phyloP scores from a whole-genome alignment of 352 stramenopile genomes.

The Pythium vanterpoolii region DNA sequence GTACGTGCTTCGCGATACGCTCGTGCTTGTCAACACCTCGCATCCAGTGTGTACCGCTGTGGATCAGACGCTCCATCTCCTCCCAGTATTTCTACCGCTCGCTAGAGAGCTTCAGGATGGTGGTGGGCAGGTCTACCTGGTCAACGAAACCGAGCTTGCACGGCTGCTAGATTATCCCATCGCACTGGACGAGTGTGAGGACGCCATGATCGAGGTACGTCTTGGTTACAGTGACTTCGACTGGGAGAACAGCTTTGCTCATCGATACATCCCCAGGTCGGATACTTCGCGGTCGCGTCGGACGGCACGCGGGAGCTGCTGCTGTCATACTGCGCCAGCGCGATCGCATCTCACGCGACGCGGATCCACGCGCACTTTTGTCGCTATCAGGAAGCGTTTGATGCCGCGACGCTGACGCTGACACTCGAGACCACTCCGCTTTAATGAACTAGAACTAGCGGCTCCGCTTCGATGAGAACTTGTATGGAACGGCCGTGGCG shows the following conservation, averaged over 20 bases:
- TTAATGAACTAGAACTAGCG: not conserved
- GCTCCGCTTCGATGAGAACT: slow-evolving; percentile 21
- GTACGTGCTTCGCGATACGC: slow-evolving; percentile 13
- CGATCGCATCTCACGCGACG: slow-evolving; percentile 11
- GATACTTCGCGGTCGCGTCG: slow-evolving; percentile 41
- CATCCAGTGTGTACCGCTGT: slow-evolving; percentile 29
- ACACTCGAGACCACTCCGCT: slow-evolving; percentile 4
- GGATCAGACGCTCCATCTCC: slow-evolving; percentile 21
- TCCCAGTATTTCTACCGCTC: not conserved
- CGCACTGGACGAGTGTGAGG: slow-evolving; percentile 50
- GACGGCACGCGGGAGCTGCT: slow-evolving; percentile 29
- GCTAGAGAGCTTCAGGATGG: not conserved
- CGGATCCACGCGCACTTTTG: slow-evolving; percentile 38
- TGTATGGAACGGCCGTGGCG: too few relatives aligned
- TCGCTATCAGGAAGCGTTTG: slow-evolving; percentile 31
- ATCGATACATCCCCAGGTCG: slow-evolving; percentile 31
- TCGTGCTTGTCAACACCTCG: slow-evolving; percentile 37
- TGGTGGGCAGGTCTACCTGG: not conserved
- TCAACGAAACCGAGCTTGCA: slow-evolving; percentile 41
- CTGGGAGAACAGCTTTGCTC: not conserved
- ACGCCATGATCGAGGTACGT: slow-evolving; percentile 62
- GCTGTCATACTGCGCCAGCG: slow-evolving; percentile 54
- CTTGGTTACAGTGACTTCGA: not conserved
- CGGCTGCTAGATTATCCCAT: slow-evolving; percentile 61
- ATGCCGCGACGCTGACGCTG: slow-evolving; percentile 11